phyloP scores from a whole-genome alignment of 306 rosid genomes.

The Quillaja saponaria region DNA sequence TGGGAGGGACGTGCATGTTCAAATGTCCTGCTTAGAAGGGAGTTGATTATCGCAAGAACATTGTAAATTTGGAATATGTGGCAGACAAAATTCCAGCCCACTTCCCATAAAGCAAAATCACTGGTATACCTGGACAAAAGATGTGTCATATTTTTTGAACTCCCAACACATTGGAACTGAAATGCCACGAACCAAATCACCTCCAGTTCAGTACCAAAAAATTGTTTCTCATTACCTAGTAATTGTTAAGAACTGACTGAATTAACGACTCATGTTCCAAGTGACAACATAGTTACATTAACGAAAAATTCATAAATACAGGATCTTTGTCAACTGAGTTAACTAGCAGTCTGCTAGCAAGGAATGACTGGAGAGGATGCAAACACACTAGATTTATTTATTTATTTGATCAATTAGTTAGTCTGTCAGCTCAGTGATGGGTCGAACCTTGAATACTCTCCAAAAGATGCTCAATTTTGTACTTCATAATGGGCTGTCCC shows the following conservation, averaged over 20 bases:
- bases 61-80: no score
- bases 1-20: no score
- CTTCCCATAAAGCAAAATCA: no score
- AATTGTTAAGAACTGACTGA: no score
- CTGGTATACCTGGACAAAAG: no score
- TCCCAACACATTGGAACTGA: neutral
- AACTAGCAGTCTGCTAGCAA: neutral
- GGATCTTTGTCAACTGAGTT: neutral
- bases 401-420: constrained; percentile 15
- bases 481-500: constrained; percentile 95
- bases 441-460: constrained; percentile 59
- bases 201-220: no score
- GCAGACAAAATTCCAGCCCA: no score
- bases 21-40: no score
- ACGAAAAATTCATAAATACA: neutral
- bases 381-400: no score
- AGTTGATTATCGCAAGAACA: no score
- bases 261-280: neutral
- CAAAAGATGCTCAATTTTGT: constrained; percentile 72
- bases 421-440: constrained; percentile 24
- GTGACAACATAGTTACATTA: neutral
- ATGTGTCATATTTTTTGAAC: no score
- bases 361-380: neutral
- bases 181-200: neutral
- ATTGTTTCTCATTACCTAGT: no score